Percentiles rank a stretch among this genome's conserved stretches.
Conservation (phyloP, 2,329 filamentous ascomycete genomes). For the Claviceps sorghi region DNA sequence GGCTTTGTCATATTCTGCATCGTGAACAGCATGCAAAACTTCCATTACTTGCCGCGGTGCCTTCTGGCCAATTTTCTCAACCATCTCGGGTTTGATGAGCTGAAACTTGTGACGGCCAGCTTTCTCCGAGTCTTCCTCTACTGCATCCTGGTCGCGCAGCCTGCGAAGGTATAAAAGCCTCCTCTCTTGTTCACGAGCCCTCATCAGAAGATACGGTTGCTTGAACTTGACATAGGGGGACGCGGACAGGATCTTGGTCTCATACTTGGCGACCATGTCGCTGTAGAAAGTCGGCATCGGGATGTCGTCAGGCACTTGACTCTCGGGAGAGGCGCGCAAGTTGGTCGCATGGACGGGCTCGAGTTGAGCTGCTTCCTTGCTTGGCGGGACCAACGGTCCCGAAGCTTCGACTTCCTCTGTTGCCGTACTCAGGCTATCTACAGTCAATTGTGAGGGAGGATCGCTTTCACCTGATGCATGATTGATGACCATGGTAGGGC, state of each 20-base stretch:
- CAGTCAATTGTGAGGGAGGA: conserved; percentile 19
- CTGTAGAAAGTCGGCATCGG: conserved; percentile 88
- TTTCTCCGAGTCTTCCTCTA: conserved; percentile 49
- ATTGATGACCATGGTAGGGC: conserved; percentile 18
- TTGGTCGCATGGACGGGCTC: conserved; percentile 29
- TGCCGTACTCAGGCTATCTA: conserved; percentile 15
- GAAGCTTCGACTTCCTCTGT: conserved; percentile 16
- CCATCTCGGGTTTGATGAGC: conserved; percentile 89
- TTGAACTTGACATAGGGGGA: conserved; percentile 95
- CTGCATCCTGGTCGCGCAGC: conserved; percentile 60
- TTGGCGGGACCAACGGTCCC: conserved; percentile 12
- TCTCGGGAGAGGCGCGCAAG: conserved; percentile 30
- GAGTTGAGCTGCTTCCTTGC: conserved; percentile 15
- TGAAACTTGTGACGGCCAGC: conserved; percentile 60
- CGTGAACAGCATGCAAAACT: conserved; percentile 84
- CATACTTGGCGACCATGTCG: conserved; percentile 84
- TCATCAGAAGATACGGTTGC: conserved; percentile 84
- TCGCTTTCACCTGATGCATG: conserved; percentile 24
- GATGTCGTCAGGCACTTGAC: conserved; percentile 57
- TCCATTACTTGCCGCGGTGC: conserved; percentile 81
- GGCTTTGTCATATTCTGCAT: conserved; percentile 92
- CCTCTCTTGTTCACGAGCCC: conserved; percentile 79
- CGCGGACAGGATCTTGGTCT: conserved; percentile 84
- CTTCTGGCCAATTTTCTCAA: conserved; percentile 66
- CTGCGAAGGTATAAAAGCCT: conserved; percentile 68